These are phyloP conservation scores for Psilocybe sp. DNA, from an alignment of 768 basidiomycete species.

Conservation along the genomic window DNA sequence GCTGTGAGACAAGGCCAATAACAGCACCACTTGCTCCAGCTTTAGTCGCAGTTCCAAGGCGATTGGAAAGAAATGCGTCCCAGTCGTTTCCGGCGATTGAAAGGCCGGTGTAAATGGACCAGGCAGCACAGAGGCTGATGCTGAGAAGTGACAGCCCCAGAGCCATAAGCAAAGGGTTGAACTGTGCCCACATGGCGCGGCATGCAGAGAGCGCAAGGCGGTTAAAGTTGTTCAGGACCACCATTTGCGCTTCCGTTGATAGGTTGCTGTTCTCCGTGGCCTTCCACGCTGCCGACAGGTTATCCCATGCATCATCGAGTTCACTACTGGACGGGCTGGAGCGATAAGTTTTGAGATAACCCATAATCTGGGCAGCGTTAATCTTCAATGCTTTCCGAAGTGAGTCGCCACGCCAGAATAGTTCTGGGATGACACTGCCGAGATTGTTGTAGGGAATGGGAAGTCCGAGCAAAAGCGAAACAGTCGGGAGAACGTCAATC, in stretches of 20 bases:
- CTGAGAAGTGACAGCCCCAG: slow-evolving; percentile 66
- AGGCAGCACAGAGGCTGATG: slow-evolving; percentile 51
- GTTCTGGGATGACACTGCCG: slow-evolving; percentile 86
- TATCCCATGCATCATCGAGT: slow-evolving; percentile 62
- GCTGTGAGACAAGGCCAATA: slow-evolving; percentile 29
- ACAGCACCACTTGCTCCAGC: slow-evolving; percentile 37
- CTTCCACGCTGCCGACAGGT: slow-evolving; percentile 46
- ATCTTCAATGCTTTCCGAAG: slow-evolving; percentile 61
- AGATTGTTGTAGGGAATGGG: slow-evolving; percentile 97
- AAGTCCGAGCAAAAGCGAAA: slow-evolving; percentile 86
- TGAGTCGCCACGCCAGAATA: slow-evolving; percentile 62
- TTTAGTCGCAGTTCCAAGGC: slow-evolving; percentile 27
- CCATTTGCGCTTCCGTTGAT: slow-evolving; percentile 28
- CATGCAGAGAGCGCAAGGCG: slow-evolving; percentile 66
- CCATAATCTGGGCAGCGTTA: slow-evolving; percentile 74
- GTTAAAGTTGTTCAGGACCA: slow-evolving; percentile 50
- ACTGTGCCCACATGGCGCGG: slow-evolving; percentile 91
- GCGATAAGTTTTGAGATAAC: slow-evolving; percentile 77
- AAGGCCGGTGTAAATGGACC: slow-evolving; percentile 53
- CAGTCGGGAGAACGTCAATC: slow-evolving; percentile 87
- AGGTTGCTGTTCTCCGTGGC: slow-evolving; percentile 21
- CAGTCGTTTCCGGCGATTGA: slow-evolving; percentile 33
- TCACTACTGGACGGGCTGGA: slow-evolving; percentile 67
- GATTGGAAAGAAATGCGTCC: slow-evolving; percentile 39
- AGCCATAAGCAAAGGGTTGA: slow-evolving; percentile 76